Evolutionary conservation across 192 early-diverging fungal genomes (phyloP).

Genomic region (Gigaspora rosea): DNA sequence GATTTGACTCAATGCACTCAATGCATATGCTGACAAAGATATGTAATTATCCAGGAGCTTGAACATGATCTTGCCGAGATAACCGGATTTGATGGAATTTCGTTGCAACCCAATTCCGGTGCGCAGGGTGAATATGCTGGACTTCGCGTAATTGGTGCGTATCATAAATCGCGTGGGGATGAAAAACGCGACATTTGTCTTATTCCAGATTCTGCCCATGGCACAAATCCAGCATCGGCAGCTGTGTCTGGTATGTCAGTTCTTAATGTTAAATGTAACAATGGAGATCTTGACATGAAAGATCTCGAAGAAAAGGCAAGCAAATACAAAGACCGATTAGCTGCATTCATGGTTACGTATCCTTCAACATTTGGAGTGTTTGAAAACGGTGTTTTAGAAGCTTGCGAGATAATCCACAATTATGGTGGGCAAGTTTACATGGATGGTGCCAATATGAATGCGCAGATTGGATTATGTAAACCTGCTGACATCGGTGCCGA

Average conservation of each 20-base stretch:
- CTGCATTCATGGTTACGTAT: conserved; percentile 99
- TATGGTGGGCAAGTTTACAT: conserved; percentile 98
- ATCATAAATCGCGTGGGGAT: conserved; percentile 83
- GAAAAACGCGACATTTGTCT: conserved; percentile 87
- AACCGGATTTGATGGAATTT: conserved; percentile 92
- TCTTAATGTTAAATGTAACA: conserved; percentile 88
- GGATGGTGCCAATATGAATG: conserved; percentile 95
- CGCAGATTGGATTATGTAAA: conserved; percentile 80
- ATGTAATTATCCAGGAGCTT: conserved; percentile 58
- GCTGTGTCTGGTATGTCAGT: conserved; percentile 97
- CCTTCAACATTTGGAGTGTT: conserved; percentile 99
- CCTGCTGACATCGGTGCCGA: conserved; percentile 97
- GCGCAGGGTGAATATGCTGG: conserved; percentile 99
- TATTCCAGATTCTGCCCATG: conserved; percentile 98
- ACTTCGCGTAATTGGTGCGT: conserved; percentile 92
- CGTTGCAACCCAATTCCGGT: conserved; percentile 97
- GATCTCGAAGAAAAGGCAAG: conserved; percentile 88
- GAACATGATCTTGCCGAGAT: conserved; percentile 86
- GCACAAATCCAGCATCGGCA: conserved; percentile 98
- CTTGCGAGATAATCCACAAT: conserved; percentile 90
- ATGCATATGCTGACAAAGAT: neutral
- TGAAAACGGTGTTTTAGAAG: conserved; percentile 84
- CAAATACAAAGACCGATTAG: conserved; percentile 83
- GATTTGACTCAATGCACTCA: neutral
- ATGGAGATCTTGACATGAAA: conserved; percentile 90